phyloP scores from a whole-genome alignment of 257 asterid species.

The Buddleja alternifolia region DNA sequence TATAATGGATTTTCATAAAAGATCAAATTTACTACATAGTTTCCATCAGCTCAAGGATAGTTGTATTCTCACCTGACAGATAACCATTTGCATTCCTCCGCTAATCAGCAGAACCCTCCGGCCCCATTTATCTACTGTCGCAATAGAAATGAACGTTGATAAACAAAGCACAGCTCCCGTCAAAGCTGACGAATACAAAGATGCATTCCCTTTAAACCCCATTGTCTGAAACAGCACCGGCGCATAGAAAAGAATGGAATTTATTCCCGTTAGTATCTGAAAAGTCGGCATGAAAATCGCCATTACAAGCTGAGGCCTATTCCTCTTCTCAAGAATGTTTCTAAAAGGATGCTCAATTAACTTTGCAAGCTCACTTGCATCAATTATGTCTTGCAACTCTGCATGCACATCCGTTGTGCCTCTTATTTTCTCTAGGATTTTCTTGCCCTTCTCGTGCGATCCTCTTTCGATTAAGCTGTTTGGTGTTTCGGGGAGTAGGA shows the following conservation, averaged over 20 bases:
- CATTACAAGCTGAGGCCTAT: slow-evolving; percentile 76
- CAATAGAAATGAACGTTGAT: slow-evolving; percentile 74
- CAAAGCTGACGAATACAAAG: slow-evolving; percentile 76
- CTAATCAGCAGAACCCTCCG: slow-evolving; percentile 61
- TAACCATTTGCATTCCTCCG: slow-evolving; percentile 77
- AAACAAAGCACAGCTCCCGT: slow-evolving; percentile 80
- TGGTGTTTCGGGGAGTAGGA: slow-evolving; percentile 83
- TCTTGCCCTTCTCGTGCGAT: slow-evolving; percentile 41
- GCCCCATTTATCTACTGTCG: slow-evolving; percentile 68
- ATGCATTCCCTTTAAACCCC: slow-evolving; percentile 66
- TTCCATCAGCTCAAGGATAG: too few species aligned
- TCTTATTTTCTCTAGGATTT: slow-evolving; percentile 60
- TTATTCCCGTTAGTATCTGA: slow-evolving; percentile 85
- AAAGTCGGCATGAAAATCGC: slow-evolving; percentile 80
- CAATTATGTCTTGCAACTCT: slow-evolving; percentile 68
- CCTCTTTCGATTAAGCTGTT: slow-evolving; percentile 81
- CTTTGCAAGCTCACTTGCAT: slow-evolving; percentile 74
- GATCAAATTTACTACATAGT: too few species aligned
- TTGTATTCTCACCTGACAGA: slow-evolving; percentile 68
- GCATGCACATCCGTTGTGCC: slow-evolving; percentile 75
- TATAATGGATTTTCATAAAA: too few species aligned
- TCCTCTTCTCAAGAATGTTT: slow-evolving; percentile 56
- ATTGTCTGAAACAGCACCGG: slow-evolving; percentile 81
- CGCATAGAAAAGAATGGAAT: slow-evolving; percentile 80
- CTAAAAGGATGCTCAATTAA: slow-evolving; percentile 72